A percentile compares a stretch with the other conserved stretches of the same genome.
These are phyloP conservation scores for Pogostemon cablin DNA, from an alignment of 257 asterid genomes.

Conservation along the genomic window DNA sequence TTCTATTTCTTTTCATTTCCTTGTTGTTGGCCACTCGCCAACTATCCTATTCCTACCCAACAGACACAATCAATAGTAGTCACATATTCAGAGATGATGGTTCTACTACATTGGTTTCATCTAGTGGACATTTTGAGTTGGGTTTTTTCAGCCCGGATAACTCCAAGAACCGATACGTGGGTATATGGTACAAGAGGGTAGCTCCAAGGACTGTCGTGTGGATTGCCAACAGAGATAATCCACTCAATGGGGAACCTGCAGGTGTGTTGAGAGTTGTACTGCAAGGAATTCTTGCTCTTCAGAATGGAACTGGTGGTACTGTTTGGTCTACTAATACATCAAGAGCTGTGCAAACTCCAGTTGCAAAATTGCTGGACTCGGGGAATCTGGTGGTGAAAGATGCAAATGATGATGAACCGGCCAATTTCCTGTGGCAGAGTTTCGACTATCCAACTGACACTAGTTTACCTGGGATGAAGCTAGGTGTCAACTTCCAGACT, in stretches of 20 bases:
- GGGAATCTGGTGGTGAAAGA: constrained; percentile 61
- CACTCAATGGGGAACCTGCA: constrained; percentile 26
- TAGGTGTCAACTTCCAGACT: constrained; percentile 44
- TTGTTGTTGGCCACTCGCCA: too few species aligned
- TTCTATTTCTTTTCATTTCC: too few species aligned
- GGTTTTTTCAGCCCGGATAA: too few species aligned
- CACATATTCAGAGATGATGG: too few species aligned
- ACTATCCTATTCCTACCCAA: too few species aligned
- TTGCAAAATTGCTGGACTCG: constrained; percentile 45
- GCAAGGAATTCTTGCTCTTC: constrained; percentile 42
- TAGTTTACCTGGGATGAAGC: constrained; percentile 51
- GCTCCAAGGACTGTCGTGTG: constrained; percentile 41
- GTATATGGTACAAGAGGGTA: too few species aligned
- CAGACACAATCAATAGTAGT: too few species aligned
- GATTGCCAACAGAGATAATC: constrained; percentile 53
- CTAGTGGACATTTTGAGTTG: too few species aligned
- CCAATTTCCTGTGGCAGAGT: constrained; percentile 55
- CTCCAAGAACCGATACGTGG: too few species aligned
- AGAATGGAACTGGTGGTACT: constrained; percentile 16
- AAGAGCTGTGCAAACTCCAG: constrained; percentile 26
- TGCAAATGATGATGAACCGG: constrained; percentile 32
- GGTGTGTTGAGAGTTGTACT: constrained; percentile 37
- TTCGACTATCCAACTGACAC: constrained; percentile 53
- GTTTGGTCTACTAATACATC: constrained; percentile 54
- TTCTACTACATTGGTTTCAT: too few species aligned